Base-by-base conservation (phyloP, 768 basidiomycete species). In the Tricholoma flavovirens region DNA sequence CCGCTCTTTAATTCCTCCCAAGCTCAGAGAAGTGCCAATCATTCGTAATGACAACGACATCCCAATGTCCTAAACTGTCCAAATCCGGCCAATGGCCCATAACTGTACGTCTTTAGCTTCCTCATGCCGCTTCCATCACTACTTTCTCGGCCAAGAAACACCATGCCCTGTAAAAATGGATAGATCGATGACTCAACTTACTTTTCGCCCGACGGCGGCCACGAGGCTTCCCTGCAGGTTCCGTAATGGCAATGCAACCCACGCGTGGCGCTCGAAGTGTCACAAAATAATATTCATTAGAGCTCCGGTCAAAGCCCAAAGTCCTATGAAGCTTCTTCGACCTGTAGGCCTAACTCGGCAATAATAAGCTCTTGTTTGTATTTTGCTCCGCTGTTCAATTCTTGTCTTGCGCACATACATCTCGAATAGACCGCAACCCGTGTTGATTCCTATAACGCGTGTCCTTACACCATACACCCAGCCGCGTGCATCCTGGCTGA, bases 401-500 rank as follows among this genome's bases (percentile, higher is more conserved):
- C 49, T 61, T 54, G 52, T 56, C 60, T 56, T 55, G 53, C 52
- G 53, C 30, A 62, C 59, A 64, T 61, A 64, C 59, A 59, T 58
- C 64, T 59, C 51, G 58, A 56, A 57, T 57, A 57, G 50, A 56
- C 56, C 60, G 61, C 60, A 62, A 40, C 56, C 55, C 56, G 21
- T 33, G 49, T 38, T 60, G 57, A 63, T 65, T 62, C 62, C 22
- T 60, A 61, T 70, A 69, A 73, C 72, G 68, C 73, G 66, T 69
- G 59, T 56, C 61, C 67, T 66, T 61, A 62, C 59, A 53, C 69
- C 71, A 73, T 69, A 71, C 69, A 70, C 72, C 66, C 67, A 66
- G 72, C 81, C 81, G 75, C 81, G 80, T 81, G 79, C 50, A 63
- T 67, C 65, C 66, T 67, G 63, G 56, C 61, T 61, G 59, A 59